Evolutionary conservation across 352 stramenopile genomes (phyloP).

Genomic region (Aphanomyces cochlioides): DNA sequence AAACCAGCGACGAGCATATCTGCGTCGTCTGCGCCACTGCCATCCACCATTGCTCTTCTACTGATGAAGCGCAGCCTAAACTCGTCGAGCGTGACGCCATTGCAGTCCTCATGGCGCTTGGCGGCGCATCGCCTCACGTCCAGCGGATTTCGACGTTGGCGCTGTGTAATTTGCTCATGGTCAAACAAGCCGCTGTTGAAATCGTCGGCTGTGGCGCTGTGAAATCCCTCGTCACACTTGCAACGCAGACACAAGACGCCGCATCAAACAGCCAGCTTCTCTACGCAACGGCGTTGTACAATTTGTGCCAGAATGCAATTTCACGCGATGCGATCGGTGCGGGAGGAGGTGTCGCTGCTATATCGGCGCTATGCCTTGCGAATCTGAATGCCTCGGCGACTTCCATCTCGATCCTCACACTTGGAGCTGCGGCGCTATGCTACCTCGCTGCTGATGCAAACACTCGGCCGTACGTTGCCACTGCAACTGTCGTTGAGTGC

Average conservation of each 20-base stretch:
- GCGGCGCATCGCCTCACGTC: slow-evolving; percentile 39
- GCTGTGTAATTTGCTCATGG: slow-evolving; percentile 71
- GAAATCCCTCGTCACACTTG: slow-evolving; percentile 57
- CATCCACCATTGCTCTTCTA: slow-evolving; percentile 71
- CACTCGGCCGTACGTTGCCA: slow-evolving; percentile 43
- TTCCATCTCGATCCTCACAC: slow-evolving; percentile 50
- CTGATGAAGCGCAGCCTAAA: slow-evolving; percentile 57
- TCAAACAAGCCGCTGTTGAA: slow-evolving; percentile 63
- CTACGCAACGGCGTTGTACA: slow-evolving; percentile 64
- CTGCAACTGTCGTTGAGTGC: slow-evolving; percentile 48
- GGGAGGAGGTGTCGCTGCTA: slow-evolving; percentile 51
- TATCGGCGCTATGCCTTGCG: slow-evolving; percentile 48
- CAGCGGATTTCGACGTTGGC: slow-evolving; percentile 77
- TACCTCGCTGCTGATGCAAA: slow-evolving; percentile 52
- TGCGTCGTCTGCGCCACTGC: slow-evolving; percentile 48
- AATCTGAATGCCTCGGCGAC: slow-evolving; percentile 25
- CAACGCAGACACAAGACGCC: slow-evolving; percentile 41
- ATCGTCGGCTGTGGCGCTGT: slow-evolving; percentile 68
- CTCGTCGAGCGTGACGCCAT: slow-evolving; percentile 68
- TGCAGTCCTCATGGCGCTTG: slow-evolving; percentile 45
- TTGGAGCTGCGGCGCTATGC: slow-evolving; percentile 59
- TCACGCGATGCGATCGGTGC: slow-evolving; percentile 51
- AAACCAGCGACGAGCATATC: slow-evolving; percentile 34
- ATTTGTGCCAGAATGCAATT: slow-evolving; percentile 51
- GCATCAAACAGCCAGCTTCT: slow-evolving; percentile 50